Evolutionary conservation across 805 yeast species (phyloP), one percentile per base, ranked within the genome.

Genomic region (Komagataella mondaviorum): DNA sequence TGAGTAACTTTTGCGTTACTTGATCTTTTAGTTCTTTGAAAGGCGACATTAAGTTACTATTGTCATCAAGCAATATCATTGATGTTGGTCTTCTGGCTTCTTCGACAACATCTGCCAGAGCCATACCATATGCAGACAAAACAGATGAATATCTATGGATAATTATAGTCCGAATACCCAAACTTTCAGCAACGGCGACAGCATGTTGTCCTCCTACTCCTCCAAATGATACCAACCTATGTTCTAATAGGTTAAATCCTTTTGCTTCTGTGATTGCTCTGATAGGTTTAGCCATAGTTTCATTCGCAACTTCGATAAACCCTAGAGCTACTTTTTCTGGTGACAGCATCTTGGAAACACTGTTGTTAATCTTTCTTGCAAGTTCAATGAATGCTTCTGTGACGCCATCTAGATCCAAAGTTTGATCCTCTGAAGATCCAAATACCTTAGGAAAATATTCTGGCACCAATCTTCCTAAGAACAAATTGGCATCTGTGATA

Each of bases 131-230:
- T 0, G 96, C 96, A 1, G 95, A 85, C 8, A 88, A 69, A 46
- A 88, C 79, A 0, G 95, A 86, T 2, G 96, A 86, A 63, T 85
- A 85, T 62, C 83, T 77, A 66, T 88, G 96, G 23, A 85, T 81
- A 39, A 87, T 65, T 6, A 88, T 85, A 24, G 79, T 77, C 10
- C 71, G 63, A 48, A 88, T 84, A 6, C 89, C 89, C 54, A 88
- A 70, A 23, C 76, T 73, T 52, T 77, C 72, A 1, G 95, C 95
- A 43, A 88, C 81, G 7, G 85, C 81, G 49, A 78, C 81, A 2
- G 93, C 90, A 64, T 86, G 90, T 66, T 88, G 96, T 6, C 96
- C 96, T 51, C 96, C 96, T 23, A 95, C 95, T 49, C 96, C 96
- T 48, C 96, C 96, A 67, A 88, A 88, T 2, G 91, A 76, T 1